Evolutionary conservation across 176 grass and related monocot genomes (phyloP).

Genomic region (Areca catechu): DNA sequence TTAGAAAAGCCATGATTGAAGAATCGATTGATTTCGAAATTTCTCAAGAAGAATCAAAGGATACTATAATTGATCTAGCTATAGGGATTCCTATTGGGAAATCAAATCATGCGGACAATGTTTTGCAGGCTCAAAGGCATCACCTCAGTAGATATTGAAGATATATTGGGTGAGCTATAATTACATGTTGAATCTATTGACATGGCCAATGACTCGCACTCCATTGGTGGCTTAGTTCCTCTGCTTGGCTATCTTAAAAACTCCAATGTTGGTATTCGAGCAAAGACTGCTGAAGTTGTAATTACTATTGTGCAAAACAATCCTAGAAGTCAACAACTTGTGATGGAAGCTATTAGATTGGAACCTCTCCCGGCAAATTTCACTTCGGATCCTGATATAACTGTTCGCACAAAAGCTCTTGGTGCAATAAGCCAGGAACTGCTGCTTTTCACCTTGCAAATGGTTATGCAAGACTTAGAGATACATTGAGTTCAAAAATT

Average conservation of each 20-base stretch:
- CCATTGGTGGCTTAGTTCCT: slow-evolving; percentile 84
- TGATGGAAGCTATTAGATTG: slow-evolving; percentile 91
- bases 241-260: slow-evolving; percentile 72
- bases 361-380: slow-evolving; percentile 83
- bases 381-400: slow-evolving; percentile 67
- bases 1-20: too few relatives aligned
- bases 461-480: slow-evolving; percentile 62
- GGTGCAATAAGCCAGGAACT: slow-evolving; percentile 66
- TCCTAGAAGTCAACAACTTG: slow-evolving; percentile 72
- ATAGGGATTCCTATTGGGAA: too few relatives aligned
- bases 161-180: too few relatives aligned
- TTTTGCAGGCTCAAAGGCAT: too few relatives aligned
- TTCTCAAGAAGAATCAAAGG: too few relatives aligned
- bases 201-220: slow-evolving; percentile 81
- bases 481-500: slow-evolving; percentile 58
- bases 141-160: too few relatives aligned
- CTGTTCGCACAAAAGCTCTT: slow-evolving; percentile 81
- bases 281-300: slow-evolving; percentile 79
- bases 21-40: too few relatives aligned
- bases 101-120: too few relatives aligned
- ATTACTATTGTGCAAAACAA: slow-evolving; percentile 94
- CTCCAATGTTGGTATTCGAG: slow-evolving; percentile 64
- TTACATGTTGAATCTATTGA: too few relatives aligned
- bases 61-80: too few relatives aligned
- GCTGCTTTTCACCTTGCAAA: slow-evolving; percentile 72